phyloP scores from a whole-genome alignment of 306 rosid species.

The Begonia masoniana region DNA sequence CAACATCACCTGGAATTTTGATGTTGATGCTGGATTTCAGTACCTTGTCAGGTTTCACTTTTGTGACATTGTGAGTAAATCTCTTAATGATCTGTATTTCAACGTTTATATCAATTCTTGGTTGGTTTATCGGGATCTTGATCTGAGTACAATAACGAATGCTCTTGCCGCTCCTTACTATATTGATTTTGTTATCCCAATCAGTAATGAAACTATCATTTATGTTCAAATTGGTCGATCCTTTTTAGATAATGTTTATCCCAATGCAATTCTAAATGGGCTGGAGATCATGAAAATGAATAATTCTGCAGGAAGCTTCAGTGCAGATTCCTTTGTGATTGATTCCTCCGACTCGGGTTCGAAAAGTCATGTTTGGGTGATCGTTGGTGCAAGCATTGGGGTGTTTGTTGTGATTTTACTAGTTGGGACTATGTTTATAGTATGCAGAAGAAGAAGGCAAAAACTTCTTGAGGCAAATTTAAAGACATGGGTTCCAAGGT shows the following conservation, averaged over 20 bases:
- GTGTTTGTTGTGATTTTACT: constrained; percentile 28
- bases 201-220: constrained; percentile 19
- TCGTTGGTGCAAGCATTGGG: constrained; percentile 53
- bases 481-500: constrained; percentile 59
- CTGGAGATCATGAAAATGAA: constrained; percentile 87
- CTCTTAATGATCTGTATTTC: constrained; percentile 56
- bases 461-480: constrained; percentile 37
- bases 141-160: constrained; percentile 14
- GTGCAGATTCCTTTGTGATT: constrained; percentile 17
- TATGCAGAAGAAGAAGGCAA: constrained; percentile 38
- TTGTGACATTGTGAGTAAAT: constrained; percentile 52
- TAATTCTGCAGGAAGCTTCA: constrained; percentile 60
- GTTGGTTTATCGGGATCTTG: constrained; percentile 35
- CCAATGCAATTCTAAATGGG: constrained; percentile 86
- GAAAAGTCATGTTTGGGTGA: constrained; percentile 29
- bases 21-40: constrained; percentile 57
- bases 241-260: constrained; percentile 16
- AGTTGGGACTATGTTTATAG: constrained; percentile 25
- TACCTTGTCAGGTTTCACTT: constrained; percentile 82
- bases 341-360: constrained; percentile 26
- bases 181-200: constrained; percentile 35
- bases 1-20: constrained; percentile 75
- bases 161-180: constrained; percentile 40
- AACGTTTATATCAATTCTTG: constrained; percentile 49
- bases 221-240: constrained; percentile 66